phyloP scores from a whole-genome alignment of 768 basidiomycete genomes.

The Leccinum incarnatum region DNA sequence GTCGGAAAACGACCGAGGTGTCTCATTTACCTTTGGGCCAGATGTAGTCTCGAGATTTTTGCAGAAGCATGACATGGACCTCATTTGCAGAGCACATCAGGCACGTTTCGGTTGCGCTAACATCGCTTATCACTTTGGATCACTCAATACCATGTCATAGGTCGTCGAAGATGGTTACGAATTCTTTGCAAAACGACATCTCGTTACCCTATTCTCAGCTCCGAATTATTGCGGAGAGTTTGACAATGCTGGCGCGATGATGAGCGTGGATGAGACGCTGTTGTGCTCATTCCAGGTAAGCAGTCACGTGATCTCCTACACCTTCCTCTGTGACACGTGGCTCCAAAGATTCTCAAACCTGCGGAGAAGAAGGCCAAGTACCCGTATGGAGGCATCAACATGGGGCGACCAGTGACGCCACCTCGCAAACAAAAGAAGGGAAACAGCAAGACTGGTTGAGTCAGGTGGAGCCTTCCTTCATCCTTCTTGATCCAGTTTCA shows the following conservation, averaged over 20 bases:
- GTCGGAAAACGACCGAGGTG: conserved; percentile 99
- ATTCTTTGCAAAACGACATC: conserved; percentile 96
- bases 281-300: conserved; percentile 96
- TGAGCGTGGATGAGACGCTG: conserved; percentile 97
- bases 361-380: conserved; percentile 98
- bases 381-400: conserved; percentile 82
- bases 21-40: conserved; percentile 98
- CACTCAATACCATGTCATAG: conserved; percentile 35
- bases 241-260: conserved; percentile 99
- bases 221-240: conserved; percentile 97
- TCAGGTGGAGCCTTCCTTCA: conserved; percentile 23
- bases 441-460: conserved; percentile 66
- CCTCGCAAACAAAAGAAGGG: conserved; percentile 99
- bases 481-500: conserved; percentile 26
- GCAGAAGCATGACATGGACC: conserved; percentile 99
- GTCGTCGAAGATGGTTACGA: conserved; percentile 99
- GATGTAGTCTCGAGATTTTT: conserved; percentile 98
- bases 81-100: conserved; percentile 98
- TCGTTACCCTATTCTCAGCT: conserved; percentile 96
- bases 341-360: conserved; percentile 87
- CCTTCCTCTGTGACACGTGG: not conserved
- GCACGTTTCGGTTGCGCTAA: conserved; percentile 41
- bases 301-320: conserved; percentile 11
- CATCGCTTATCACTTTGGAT: conserved; percentile 1
- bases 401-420: conserved; percentile 88